Conservation (phyloP, 495 filamentous ascomycete species). For the Neurospora intermedia region DNA sequence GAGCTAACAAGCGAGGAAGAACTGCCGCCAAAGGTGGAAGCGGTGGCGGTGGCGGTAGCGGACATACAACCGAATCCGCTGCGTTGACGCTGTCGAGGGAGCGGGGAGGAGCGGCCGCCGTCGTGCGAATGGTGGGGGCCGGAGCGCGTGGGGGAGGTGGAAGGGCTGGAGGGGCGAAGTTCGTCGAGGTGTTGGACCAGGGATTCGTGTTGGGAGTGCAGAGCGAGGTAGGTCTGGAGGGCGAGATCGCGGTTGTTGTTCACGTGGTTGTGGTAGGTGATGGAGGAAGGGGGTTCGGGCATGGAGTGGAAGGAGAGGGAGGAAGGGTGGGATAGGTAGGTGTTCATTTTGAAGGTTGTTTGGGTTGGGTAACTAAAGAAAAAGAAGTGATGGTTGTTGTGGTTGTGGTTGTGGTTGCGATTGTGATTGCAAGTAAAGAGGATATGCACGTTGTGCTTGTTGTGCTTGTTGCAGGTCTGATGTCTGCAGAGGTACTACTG, state of each 20-base stretch:
- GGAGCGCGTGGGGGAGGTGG: slow-evolving; percentile 22
- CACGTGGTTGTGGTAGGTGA: slow-evolving; percentile 5
- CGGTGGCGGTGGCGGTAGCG: slow-evolving; percentile 5
- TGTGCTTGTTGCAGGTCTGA: background rate
- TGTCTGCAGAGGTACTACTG: slow-evolving; percentile 2
- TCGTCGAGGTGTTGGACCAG: slow-evolving; percentile 39
- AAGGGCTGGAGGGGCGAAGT: slow-evolving; percentile 29
- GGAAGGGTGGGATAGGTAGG: background rate
- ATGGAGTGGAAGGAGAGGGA: background rate
- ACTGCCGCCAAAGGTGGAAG: slow-evolving; percentile 13
- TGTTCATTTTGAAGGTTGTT: background rate
- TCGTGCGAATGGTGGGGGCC: too few species aligned
- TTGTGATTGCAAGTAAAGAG: background rate
- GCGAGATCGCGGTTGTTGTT: slow-evolving; percentile 32
- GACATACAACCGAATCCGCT: slow-evolving; percentile 1
- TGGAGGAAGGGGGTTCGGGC: slow-evolving; percentile 9
- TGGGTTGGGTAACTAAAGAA: background rate
- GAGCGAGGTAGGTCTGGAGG: slow-evolving; percentile 44
- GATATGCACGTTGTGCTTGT: background rate
- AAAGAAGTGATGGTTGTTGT: background rate
- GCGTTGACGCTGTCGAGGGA: slow-evolving; percentile 1
- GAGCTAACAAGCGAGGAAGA: background rate
- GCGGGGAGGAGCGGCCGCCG: slow-evolving; percentile 5
- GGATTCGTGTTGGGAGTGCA: slow-evolving; percentile 45
- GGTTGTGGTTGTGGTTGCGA: background rate